Evolutionary conservation across 805 yeast species (phyloP).

Genomic region (Pichia exigua): DNA sequence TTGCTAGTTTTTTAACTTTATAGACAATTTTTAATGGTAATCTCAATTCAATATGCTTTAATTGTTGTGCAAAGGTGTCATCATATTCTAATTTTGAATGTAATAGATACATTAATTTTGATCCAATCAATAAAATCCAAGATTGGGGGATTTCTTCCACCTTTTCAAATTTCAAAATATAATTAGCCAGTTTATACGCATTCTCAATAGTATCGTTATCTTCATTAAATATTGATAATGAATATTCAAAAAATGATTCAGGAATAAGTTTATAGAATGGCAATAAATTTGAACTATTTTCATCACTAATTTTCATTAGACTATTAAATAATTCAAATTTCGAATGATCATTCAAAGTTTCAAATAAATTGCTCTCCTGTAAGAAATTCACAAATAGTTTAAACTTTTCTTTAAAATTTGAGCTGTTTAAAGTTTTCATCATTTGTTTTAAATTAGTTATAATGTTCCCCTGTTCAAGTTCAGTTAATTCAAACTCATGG

Average conservation of each 20-base stretch:
- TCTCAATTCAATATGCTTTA: background rate
- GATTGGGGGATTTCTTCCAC: slow-evolving; percentile 1
- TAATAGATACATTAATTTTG: background rate
- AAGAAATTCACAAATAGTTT: background rate
- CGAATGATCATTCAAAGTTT: background rate
- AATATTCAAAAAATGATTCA: background rate
- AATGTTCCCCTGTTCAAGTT: background rate
- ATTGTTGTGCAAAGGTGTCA: background rate
- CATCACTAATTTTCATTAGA: background rate
- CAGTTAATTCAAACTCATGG: background rate
- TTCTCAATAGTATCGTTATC: background rate
- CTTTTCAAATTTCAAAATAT: background rate
- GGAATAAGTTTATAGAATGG: background rate
- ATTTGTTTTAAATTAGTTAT: background rate
- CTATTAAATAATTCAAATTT: background rate
- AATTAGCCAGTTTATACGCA: background rate
- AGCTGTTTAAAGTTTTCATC: background rate
- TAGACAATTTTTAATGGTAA: background rate
- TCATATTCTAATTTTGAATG: background rate
- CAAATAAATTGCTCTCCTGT: background rate
- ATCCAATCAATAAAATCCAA: slow-evolving; percentile 4
- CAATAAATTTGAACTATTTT: background rate
- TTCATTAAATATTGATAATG: background rate
- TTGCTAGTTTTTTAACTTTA: background rate
- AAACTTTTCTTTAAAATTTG: background rate